phyloP scores from a whole-genome alignment of 73 alveolate genomes.

The Tetrahymena borealis region DNA sequence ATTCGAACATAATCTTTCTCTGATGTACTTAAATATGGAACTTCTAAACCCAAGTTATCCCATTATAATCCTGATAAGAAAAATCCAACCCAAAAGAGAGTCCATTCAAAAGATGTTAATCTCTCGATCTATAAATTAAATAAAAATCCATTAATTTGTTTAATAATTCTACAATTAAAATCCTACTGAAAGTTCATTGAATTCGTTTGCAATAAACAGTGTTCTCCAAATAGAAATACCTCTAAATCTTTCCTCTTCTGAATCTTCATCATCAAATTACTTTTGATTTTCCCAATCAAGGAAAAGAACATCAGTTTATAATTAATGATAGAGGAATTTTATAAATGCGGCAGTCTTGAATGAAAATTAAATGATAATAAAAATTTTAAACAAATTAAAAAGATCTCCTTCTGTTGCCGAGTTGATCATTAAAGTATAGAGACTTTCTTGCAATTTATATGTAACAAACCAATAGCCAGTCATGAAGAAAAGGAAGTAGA shows the following conservation, averaged over 20 bases:
- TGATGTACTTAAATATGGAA: conserved; percentile 38
- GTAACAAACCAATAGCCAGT: conserved; percentile 83
- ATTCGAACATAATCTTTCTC: conserved; percentile 34
- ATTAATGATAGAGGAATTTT: conserved; percentile 56
- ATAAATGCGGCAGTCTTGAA: conserved; percentile 58
- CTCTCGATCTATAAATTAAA: conserved; percentile 32
- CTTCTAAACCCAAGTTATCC: conserved; percentile 44
- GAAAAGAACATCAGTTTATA: conserved; percentile 67
- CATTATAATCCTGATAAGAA: conserved; percentile 58
- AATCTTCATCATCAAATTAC: conserved; percentile 37
- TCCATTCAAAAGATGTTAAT: conserved; percentile 59
- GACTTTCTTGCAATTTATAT: conserved; percentile 74
- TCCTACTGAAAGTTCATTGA: conserved; percentile 68
- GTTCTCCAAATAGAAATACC: conserved; percentile 85
- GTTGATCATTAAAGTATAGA: conserved; percentile 69
- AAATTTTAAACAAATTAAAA: conserved; percentile 61
- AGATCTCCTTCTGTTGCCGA: conserved; percentile 34
- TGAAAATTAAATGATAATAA: conserved; percentile 66
- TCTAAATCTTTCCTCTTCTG: conserved; percentile 8
- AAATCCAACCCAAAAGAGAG: conserved; percentile 51
- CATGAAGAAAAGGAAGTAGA: conserved; percentile 75
- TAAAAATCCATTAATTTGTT: not conserved
- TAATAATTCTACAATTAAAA: not conserved
- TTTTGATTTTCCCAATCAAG: conserved; percentile 92
- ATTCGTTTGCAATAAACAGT: conserved; percentile 86